These are phyloP conservation scores for Magnaporthales sp. DNA, from an alignment of 2,329 filamentous ascomycete genomes.

Conservation along the genomic window DNA sequence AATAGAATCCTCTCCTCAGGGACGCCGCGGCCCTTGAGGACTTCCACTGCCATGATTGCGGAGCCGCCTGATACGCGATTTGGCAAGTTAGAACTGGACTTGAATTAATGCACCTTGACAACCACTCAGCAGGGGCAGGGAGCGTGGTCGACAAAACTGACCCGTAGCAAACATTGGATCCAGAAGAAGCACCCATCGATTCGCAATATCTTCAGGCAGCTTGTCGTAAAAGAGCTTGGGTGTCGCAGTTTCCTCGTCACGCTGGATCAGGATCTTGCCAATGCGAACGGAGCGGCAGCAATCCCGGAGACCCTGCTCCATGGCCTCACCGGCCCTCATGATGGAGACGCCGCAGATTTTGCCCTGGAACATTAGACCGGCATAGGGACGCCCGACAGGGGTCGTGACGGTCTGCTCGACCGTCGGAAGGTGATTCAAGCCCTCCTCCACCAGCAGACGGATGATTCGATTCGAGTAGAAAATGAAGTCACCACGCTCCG, in stretches of 20 bases:
- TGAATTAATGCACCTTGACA: not conserved
- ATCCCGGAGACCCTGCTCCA: constrained; percentile 94
- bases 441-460: constrained; percentile 90
- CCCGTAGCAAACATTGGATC: constrained; percentile 99
- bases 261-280: constrained; percentile 95
- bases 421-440: constrained; percentile 90
- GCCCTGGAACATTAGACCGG: constrained; percentile 89
- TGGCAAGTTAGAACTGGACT: not conserved
- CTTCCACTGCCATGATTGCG: constrained; percentile 93
- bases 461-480: constrained; percentile 99
- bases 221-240: constrained; percentile 98
- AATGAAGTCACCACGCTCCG: constrained; percentile 90
- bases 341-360: constrained; percentile 99
- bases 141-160: constrained; percentile 22
- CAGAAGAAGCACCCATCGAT: constrained; percentile 85
- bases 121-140: not conserved
- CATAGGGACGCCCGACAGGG: constrained; percentile 79
- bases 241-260: constrained; percentile 87
- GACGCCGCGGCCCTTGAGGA: constrained; percentile 81
- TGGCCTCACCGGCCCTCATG: constrained; percentile 95
- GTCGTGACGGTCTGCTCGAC: constrained; percentile 84
- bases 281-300: constrained; percentile 97
- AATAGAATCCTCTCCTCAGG: constrained; percentile 94
- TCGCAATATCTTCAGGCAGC: constrained; percentile 83
- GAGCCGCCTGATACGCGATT: constrained; percentile 59